Evolutionary conservation across 371 early-diverging fungal species (phyloP).

Genomic region (Mucor velutinosus): DNA sequence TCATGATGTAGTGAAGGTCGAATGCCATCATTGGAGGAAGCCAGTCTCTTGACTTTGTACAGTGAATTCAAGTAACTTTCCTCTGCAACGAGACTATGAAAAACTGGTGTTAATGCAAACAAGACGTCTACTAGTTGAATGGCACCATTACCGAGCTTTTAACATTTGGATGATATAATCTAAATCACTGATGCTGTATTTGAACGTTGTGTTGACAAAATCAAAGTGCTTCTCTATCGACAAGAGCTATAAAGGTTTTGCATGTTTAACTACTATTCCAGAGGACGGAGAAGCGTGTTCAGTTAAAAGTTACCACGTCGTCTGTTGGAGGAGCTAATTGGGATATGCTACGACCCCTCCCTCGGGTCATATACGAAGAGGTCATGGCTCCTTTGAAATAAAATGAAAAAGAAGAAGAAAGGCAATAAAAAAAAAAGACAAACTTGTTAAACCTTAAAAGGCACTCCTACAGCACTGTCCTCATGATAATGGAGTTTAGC

Average conservation of each 20-base stretch:
- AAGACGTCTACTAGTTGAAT: not conserved
- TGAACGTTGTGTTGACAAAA: conserved; percentile 40
- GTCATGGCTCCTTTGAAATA: not conserved
- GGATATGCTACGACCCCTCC: conserved; percentile 14
- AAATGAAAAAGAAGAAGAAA: not conserved
- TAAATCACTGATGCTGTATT: conserved; percentile 45
- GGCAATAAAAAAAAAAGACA: not conserved
- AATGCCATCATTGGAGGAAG: conserved; percentile 24
- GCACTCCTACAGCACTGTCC: not conserved
- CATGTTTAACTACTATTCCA: not conserved
- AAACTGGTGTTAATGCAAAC: not conserved
- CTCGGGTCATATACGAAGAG: conserved; percentile 13
- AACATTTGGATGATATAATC: conserved; percentile 39
- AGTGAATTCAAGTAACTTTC: conserved; percentile 38
- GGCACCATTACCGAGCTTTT: conserved; percentile 35
- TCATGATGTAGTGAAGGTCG: not conserved
- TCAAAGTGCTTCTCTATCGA: conserved; percentile 41
- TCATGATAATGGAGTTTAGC: conserved; percentile 6
- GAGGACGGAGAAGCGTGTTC: not conserved
- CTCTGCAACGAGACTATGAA: conserved; percentile 33
- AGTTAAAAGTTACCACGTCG: conserved; percentile 11
- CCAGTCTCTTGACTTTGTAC: conserved; percentile 30
- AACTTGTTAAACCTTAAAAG: not conserved
- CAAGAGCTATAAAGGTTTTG: not conserved
- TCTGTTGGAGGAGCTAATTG: conserved; percentile 9